These are phyloP conservation scores for Desmodesmus armatus DNA, from an alignment of 139 green algal genomes.

Conservation along the genomic window DNA sequence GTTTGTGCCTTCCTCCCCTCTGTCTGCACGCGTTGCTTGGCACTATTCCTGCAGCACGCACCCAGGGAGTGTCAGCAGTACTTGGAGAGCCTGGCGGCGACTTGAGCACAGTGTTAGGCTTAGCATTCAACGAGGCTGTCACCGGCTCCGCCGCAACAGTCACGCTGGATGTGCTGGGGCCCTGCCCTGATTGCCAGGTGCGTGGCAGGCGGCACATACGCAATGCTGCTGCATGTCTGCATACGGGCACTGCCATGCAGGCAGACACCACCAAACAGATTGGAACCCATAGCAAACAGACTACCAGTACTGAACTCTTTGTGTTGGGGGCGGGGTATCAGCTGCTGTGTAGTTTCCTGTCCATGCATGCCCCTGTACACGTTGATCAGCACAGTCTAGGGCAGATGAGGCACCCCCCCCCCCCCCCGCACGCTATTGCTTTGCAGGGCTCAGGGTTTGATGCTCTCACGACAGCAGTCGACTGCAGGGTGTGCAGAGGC, in stretches of 20 bases:
- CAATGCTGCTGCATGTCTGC: constrained; percentile 19
- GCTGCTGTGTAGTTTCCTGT: no score
- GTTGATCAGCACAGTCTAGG: no score
- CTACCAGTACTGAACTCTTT: no score
- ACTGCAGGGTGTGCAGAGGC: constrained; percentile 45
- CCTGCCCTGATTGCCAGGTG: constrained; percentile 45
- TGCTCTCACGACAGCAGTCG: neutral
- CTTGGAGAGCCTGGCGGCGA: constrained; percentile 33
- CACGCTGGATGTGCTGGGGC: constrained; percentile 6
- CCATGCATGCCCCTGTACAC: no score
- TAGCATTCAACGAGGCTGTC: constrained; percentile 52
- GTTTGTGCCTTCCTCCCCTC: neutral
- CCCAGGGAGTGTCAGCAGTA: constrained; percentile 5
- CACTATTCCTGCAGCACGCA: neutral
- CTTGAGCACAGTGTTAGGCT: constrained; percentile 53
- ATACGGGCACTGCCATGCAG: neutral
- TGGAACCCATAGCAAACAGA: neutral
- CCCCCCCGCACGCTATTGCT: no score
- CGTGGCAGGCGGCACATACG: neutral
- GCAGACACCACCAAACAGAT: neutral
- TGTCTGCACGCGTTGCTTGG: neutral
- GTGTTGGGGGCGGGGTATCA: no score
- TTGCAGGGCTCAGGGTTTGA: neutral
- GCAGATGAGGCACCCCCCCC: no score
- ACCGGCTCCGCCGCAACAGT: constrained; percentile 45